Evolutionary conservation across 1,139 yeast genomes (phyloP), one percentile per base, ranked within the genome.

Genomic region (Ogataea hybrid): DNA sequence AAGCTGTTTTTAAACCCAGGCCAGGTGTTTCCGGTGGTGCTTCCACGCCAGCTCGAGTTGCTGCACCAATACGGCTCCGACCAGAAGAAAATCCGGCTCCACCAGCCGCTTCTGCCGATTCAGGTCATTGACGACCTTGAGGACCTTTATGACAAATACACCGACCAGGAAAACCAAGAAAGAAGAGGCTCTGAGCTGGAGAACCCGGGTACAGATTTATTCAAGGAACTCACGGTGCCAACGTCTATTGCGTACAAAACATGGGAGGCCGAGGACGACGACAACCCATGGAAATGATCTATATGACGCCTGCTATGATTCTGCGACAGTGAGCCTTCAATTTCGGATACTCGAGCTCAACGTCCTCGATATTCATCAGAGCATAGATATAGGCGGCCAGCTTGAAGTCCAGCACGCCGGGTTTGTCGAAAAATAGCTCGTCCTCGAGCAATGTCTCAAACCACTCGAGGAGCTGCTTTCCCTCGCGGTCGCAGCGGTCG

Each of bases 51-150:
- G 15, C 63, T 74, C 1, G 89, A 83, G 58, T 59, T 84, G 48
- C 70, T 83, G 16, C 77, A 70, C 46, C 69, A 69, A 37, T 84
- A 79, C 57, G 86, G 88, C 1, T 70, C 81, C 4, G 67, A 70
- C 35, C 65, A 68, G 33, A 61, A 72, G 38, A 61, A 53, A 37
- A 70, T 79, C 25, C 67, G 67, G 48, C 66, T 75, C 44, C 79
- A 68, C 53, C 84, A 79, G 56, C 92, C 94, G 2, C 66, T 76
- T 17, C 62, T 84, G 41, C 86, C 89, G 0, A 63, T 77, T 22
- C 71, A 69, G 6, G 64, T 83, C 3, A 63, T 78, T 44, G 94
- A 84, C 57, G 78, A 73, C 37, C 64, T 83, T 28, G 89, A 81
- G 51, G 84, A 80, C 34, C 70, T 82, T 17, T 75, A 70, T 44